Conservation (phyloP, 2,329 filamentous ascomycete genomes). For the Colletotrichum cereale region DNA sequence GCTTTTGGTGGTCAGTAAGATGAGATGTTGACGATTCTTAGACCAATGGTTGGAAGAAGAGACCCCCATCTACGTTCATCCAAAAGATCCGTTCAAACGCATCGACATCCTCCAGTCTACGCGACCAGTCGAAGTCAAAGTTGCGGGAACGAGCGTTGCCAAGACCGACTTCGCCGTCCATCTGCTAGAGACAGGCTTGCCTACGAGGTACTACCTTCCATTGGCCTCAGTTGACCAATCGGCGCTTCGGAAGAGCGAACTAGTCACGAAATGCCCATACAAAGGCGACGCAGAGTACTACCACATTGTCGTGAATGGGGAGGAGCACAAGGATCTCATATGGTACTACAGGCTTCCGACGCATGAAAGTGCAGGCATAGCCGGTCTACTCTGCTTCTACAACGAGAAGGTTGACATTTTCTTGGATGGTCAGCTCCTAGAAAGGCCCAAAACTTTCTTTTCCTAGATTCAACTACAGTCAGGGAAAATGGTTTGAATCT, state of each 20-base stretch:
- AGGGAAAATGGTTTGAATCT: too few relatives aligned
- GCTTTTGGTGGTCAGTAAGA: not conserved
- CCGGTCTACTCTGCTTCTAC: conserved; percentile 73
- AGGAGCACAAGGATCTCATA: conserved; percentile 62
- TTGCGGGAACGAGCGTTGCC: conserved; percentile 62
- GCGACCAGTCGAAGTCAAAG: conserved; percentile 63
- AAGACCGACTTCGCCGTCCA: conserved; percentile 62
- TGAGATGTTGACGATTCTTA: conserved; percentile 20
- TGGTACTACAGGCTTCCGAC: conserved; percentile 74
- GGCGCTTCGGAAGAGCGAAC: conserved; percentile 62
- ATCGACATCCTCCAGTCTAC: conserved; percentile 71
- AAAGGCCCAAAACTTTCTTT: conserved; percentile 48
- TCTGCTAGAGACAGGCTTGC: conserved; percentile 71
- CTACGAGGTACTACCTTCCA: conserved; percentile 71
- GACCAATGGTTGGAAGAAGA: conserved; percentile 68
- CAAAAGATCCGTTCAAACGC: conserved; percentile 76
- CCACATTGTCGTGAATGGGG: conserved; percentile 60
- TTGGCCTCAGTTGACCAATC: conserved; percentile 61
- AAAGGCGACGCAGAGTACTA: conserved; percentile 77
- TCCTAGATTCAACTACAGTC: not conserved
- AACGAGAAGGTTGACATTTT: conserved; percentile 77
- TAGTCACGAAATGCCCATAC: conserved; percentile 73
- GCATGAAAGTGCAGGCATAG: conserved; percentile 66
- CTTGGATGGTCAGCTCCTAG: conserved; percentile 61
- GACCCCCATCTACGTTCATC: conserved; percentile 69